Base-by-base conservation (phyloP, 2,329 filamentous ascomycete species). In the Plenodomus biglobosus region DNA sequence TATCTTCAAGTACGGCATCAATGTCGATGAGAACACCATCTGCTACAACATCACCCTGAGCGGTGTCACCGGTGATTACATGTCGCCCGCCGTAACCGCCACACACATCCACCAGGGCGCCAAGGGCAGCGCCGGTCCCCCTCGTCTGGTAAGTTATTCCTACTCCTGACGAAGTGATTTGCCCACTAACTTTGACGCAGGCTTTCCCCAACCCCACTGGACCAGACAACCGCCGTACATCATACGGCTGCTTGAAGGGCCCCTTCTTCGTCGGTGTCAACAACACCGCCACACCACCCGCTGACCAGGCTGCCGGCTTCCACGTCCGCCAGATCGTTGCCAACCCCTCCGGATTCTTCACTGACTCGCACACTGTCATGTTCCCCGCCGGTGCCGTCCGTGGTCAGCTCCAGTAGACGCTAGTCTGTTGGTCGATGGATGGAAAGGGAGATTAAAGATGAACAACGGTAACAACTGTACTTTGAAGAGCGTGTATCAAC, bases 41-140 rank as follows among this genome's bases (percentile, higher is more conserved):
- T 76, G 74, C 72, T 76, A 73, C 59, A 77, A 81, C 69, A 81
- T 82, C 65, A 78, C 73, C 32, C 69, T 82, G 38, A 64, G 70
- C 37, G 72, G 72, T 50, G 78, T 82, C 61, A 70, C 69, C 18
- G 80, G 80, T 44, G 66, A 76, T 2, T 83, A 80, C 62, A 60
- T 74, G 56, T 81, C 78, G 7, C 71, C 74, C 0, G 80, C 80
- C 37, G 56, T 64, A 21, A 80, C 79, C 6, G 77, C 80, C 16
- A 83, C 80, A 1, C 80, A 83, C 64, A 78, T 83, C 53, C 80
- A 83, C 66, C 69, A 82, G 64, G 78, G 68, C 6, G 62, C 56
- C 18, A 69, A 66, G 46, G 79, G 79, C 52, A 68, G 65, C 41
- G 58, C 74, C 17, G 80, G 80, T 6, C 79, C 80, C 32, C 80